Conservation (phyloP, 257 asterid species). For the Leonotis leonurus region DNA sequence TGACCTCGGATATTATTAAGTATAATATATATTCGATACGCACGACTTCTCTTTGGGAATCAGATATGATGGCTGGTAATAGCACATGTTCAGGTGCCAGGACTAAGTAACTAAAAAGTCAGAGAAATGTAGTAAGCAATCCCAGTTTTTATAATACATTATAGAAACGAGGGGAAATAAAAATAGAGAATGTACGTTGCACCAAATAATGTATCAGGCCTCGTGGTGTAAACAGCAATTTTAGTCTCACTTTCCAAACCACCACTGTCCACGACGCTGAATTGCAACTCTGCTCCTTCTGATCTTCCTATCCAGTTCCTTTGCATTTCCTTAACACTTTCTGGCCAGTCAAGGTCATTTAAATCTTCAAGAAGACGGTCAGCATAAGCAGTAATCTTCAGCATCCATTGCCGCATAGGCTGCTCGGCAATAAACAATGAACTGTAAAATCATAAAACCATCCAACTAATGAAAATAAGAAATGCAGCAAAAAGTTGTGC, state of each 20-base stretch:
- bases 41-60: constrained; percentile 59
- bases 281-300: constrained; percentile 90
- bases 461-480: constrained; percentile 46
- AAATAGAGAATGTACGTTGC: constrained; percentile 61
- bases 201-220: constrained; percentile 96
- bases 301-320: constrained; percentile 99
- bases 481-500: constrained; percentile 16
- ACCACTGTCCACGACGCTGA: constrained; percentile 37
- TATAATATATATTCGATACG: constrained; percentile 16
- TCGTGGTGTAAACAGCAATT: constrained; percentile 81
- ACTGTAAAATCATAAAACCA: constrained; percentile 93
- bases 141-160: not conserved
- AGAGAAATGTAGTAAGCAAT: constrained; percentile 18
- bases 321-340: constrained; percentile 97
- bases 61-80: constrained; percentile 60
- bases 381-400: constrained; percentile 97
- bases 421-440: constrained; percentile 96
- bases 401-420: constrained; percentile 99
- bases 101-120: constrained; percentile 63
- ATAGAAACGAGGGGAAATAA: constrained; percentile 2
- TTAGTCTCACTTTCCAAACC: constrained; percentile 41
- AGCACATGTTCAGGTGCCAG: constrained; percentile 87
- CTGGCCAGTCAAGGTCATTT: constrained; percentile 98
- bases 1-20: constrained; percentile 6
- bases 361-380: constrained; percentile 96